These are phyloP conservation scores for Heracleum sosnowskyi DNA, from an alignment of 129 eudicot genomes.

Conservation along the genomic window DNA sequence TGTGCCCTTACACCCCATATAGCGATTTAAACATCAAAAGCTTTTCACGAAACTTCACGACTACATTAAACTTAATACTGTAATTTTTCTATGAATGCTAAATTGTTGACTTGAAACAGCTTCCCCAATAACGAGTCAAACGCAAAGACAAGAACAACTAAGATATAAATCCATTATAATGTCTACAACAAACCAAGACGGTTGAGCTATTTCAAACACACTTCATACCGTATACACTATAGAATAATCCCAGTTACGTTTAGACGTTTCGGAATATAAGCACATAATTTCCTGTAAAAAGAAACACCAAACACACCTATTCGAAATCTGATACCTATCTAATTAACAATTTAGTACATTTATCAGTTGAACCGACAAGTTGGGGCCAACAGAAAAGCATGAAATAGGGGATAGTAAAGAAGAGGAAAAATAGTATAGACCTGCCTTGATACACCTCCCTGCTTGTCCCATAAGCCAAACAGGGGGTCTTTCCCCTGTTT, in stretches of 20 bases:
- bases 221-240: background rate
- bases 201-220: background rate
- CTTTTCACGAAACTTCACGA: background rate
- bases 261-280: background rate
- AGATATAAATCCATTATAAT: background rate
- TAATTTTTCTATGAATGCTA: background rate
- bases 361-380: background rate
- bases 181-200: too few species aligned
- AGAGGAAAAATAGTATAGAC: slow-evolving; percentile 31
- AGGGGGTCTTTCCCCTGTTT: slow-evolving; percentile 84
- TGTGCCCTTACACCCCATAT: background rate
- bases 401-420: background rate
- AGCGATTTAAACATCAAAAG: background rate
- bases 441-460: slow-evolving; percentile 99
- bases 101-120: background rate
- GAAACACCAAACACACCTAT: background rate
- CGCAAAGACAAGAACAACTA: background rate
- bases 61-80: background rate
- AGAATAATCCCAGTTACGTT: background rate
- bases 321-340: background rate
- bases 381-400: background rate
- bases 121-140: background rate
- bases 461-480: slow-evolving; percentile 99
- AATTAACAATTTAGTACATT: background rate
- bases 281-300: background rate